These are phyloP conservation scores for Termitomyces sp. DNA, from an alignment of 768 basidiomycete genomes.

Conservation along the genomic window DNA sequence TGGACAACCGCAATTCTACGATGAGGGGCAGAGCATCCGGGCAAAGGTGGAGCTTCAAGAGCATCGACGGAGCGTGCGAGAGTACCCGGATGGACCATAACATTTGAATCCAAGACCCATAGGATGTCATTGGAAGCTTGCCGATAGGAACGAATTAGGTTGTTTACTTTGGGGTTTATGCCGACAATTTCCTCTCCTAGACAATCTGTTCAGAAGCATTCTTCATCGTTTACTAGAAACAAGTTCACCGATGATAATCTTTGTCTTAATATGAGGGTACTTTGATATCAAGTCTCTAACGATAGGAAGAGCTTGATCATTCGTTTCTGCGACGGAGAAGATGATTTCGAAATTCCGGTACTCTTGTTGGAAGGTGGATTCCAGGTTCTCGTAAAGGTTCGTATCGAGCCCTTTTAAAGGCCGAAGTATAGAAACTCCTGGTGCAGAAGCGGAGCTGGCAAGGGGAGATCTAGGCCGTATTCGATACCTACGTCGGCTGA, in stretches of 20 bases:
- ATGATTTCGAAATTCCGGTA: conserved; percentile 91
- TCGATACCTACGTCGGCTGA: conserved; percentile 74
- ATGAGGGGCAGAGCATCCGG: conserved; percentile 18
- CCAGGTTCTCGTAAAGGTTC: conserved; percentile 94
- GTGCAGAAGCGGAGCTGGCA: conserved; percentile 46
- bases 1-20: conserved; percentile 82
- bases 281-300: conserved; percentile 73
- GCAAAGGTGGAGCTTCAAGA: conserved; percentile 42
- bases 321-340: conserved; percentile 83
- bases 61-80: conserved; percentile 82
- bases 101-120: conserved; percentile 97
- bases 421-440: conserved; percentile 91
- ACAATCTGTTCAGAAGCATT: conserved; percentile 1
- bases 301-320: conserved; percentile 84
- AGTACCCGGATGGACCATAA: conserved; percentile 71
- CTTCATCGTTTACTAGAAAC: not conserved
- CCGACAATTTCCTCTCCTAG: conserved; percentile 81
- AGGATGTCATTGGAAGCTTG: conserved; percentile 83
- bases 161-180: conserved; percentile 97
- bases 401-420: conserved; percentile 94
- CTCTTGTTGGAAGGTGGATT: conserved; percentile 88
- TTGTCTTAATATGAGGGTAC: conserved; percentile 72
- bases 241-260: conserved; percentile 67
- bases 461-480: conserved; percentile 59
- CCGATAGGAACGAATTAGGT: conserved; percentile 81